A percentile compares a stretch with the other conserved stretches of the same genome.
Evolutionary conservation across 805 yeast genomes (phyloP).

Genomic region (Kazachstania africana): DNA sequence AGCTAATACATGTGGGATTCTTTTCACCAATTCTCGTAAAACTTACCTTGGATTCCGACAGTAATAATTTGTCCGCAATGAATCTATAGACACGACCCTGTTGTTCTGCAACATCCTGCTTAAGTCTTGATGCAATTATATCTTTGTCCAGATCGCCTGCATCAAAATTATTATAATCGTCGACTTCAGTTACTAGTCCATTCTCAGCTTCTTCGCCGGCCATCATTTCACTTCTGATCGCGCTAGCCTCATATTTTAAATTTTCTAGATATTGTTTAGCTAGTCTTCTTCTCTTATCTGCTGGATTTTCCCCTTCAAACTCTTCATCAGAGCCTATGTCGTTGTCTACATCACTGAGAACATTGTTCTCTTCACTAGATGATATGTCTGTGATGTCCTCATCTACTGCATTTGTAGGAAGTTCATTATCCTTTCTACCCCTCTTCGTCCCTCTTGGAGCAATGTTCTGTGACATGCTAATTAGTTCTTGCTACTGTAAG

Average conservation of each 20-base stretch:
- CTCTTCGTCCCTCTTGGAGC: conserved; percentile 10
- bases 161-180: conserved; percentile 49
- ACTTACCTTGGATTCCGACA: conserved; percentile 30
- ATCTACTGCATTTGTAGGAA: conserved; percentile 24
- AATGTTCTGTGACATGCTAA: conserved; percentile 2
- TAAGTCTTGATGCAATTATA: conserved; percentile 66
- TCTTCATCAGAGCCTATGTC: conserved; percentile 61
- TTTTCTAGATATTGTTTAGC: conserved; percentile 87
- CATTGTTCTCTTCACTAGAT: conserved; percentile 39
- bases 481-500: background rate
- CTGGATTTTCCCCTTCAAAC: conserved; percentile 64
- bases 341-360: conserved; percentile 30
- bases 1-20: conserved; percentile 36
- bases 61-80: conserved; percentile 39
- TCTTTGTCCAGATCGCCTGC: conserved; percentile 88
- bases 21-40: conserved; percentile 51
- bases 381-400: conserved; percentile 44
- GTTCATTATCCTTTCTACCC: conserved; percentile 13
- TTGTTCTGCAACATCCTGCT: conserved; percentile 80
- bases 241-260: conserved; percentile 48
- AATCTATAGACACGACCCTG: conserved; percentile 73
- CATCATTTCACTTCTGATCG: conserved; percentile 9
- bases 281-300: conserved; percentile 86
- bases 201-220: conserved; percentile 8
- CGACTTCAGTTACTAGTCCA: no score